These are phyloP conservation scores for Arctium minus DNA, from an alignment of 129 eudicot species.

Conservation along the genomic window DNA sequence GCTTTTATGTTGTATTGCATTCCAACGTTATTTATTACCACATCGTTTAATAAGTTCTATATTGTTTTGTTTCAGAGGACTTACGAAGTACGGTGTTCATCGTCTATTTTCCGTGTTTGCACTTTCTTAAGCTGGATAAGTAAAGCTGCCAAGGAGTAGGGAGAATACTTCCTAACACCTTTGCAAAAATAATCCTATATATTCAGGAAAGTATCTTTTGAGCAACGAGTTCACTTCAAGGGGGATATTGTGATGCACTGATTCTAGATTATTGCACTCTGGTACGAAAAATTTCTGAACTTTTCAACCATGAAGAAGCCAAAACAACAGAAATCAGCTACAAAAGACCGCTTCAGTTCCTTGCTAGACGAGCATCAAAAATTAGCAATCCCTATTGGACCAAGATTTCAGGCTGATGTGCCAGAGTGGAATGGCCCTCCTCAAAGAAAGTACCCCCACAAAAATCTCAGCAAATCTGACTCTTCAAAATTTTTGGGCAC, in stretches of 20 bases:
- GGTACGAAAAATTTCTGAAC: neutral
- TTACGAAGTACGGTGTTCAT: neutral
- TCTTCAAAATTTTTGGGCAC: constrained; percentile 64
- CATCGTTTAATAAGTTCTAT: neutral
- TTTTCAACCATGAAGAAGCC: constrained; percentile 24
- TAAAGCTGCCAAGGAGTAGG: neutral
- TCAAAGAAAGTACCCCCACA: constrained; percentile 17
- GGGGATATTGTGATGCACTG: constrained; percentile 2
- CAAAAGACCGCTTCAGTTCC: constrained; percentile 10
- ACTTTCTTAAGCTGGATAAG: neutral
- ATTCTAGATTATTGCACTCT: neutral
- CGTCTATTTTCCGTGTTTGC: neutral
- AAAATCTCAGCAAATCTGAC: constrained; percentile 11
- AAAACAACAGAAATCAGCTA: constrained; percentile 4
- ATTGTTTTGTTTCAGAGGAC: constrained; percentile 4
- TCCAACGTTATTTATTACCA: neutral
- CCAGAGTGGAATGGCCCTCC: constrained; percentile 48
- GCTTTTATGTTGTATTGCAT: neutral
- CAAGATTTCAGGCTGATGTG: constrained; percentile 57
- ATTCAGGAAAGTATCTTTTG: neutral
- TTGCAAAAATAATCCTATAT: neutral
- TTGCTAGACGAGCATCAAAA: constrained; percentile 15
- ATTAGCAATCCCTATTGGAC: constrained; percentile 55
- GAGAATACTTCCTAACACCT: neutral
- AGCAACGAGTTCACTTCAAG: neutral